Base-by-base conservation (phyloP, 805 yeast species). In the Candida rishiriensis region DNA sequence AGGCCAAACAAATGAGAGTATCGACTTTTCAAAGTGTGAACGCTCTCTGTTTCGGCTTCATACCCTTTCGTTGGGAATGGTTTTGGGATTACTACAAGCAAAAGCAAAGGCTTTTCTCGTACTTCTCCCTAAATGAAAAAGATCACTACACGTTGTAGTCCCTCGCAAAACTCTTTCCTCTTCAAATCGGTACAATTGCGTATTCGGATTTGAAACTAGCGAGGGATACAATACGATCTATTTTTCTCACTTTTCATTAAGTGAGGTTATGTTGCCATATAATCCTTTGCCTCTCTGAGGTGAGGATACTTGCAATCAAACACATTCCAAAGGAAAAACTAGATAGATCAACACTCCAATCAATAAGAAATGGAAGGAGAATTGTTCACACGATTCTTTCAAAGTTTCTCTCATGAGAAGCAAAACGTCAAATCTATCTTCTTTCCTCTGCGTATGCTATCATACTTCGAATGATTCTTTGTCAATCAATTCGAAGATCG, bases 271-370 rank as follows among this genome's bases (percentile, higher is more conserved):
- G 64, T 51, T 52, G 52, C 43, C 36, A 30, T 54, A 50, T 46
- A 41, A 46, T 46, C 43, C 21, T 37, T 42, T 11, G 16, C 10
- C 14, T 34, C 16, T 15, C n/a, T 30, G 40, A 30, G 32, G 18
- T n/a, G 29, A 21, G 33, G 34, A 29, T 47, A 51, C 51, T 63
- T 59, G 42, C 53, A 49, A 51, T 50, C 38, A 63, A 65, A 59
- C 38, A 13, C 16, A 63, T 65, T 52, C 66, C 70, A 66, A 53
- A 59, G 66, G 66, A 61, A 61, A 61, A 53, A 18, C 31, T 36
- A 43, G 48, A 41, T 38, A 36, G 39, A 43, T 32, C 42, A 35
- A 39, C 18, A 41, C 13, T 29, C 29, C 12, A 10, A 10, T 12
- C 14, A 30, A 21, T 41, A 15, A 15, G 34, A 21, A 39, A 12